Percentiles rank a stretch among this genome's conserved stretches.
Conservation (phyloP, 371 early-diverging fungal species). For the Rhizomucor pusillus region DNA sequence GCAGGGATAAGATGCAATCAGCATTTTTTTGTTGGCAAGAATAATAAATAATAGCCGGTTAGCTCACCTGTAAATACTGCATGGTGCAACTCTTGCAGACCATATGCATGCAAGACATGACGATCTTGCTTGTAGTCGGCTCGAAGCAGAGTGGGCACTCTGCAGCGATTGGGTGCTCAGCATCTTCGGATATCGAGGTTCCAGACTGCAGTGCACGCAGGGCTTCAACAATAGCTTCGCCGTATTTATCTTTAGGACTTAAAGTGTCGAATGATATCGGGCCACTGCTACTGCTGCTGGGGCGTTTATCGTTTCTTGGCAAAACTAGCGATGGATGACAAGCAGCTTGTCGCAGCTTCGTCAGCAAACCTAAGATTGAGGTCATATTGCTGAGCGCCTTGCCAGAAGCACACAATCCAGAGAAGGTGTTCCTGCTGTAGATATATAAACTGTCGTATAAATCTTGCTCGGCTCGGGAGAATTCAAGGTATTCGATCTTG, state of each 20-base stretch:
- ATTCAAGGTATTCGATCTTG: constrained; percentile 57
- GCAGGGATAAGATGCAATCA: no score
- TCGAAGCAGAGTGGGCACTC: constrained; percentile 57
- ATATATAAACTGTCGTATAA: constrained; percentile 44
- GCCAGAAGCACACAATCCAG: constrained; percentile 43
- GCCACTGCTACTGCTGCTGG: constrained; percentile 10
- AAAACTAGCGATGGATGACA: constrained; percentile 63
- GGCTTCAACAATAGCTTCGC: constrained; percentile 11
- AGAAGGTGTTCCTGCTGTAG: constrained; percentile 47
- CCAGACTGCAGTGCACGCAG: constrained; percentile 7
- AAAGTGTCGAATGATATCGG: not conserved
- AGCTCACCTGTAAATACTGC: constrained; percentile 53
- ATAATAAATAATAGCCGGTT: not conserved
- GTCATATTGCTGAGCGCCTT: constrained; percentile 44
- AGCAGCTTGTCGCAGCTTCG: constrained; percentile 62
- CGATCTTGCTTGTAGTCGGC: constrained; percentile 44
- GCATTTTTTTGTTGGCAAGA: not conserved
- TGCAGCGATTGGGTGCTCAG: not conserved
- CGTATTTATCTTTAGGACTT: not conserved
- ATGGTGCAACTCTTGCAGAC: constrained; percentile 61
- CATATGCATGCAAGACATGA: constrained; percentile 68
- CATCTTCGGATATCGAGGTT: not conserved
- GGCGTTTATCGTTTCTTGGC: constrained; percentile 15
- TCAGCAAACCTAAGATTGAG: constrained; percentile 49
- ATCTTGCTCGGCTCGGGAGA: constrained; percentile 45